Evolutionary conservation across 202 grass and related monocot species (phyloP).

Genomic region (Panicum hallii): DNA sequence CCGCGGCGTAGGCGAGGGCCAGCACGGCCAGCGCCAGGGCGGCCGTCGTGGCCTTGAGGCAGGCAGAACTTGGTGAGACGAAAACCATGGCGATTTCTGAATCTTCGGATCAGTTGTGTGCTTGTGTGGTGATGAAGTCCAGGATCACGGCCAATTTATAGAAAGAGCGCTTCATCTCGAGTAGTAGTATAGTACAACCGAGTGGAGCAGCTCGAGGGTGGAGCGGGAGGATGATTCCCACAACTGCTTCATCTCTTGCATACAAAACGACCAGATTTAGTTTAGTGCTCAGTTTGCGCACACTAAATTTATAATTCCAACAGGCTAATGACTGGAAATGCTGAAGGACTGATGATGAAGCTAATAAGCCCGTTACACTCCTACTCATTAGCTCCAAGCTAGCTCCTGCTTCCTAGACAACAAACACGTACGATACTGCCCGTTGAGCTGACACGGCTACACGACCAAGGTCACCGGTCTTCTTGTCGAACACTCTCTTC

Average conservation of each 20-base stretch:
- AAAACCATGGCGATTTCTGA: background rate
- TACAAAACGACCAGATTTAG: background rate
- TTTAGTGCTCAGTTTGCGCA: background rate
- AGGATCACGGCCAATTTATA: background rate
- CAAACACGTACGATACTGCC: too few species aligned
- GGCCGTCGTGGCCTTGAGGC: background rate
- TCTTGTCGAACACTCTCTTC: too few species aligned
- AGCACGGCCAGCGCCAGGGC: background rate
- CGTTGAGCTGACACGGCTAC: too few species aligned
- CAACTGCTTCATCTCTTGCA: background rate
- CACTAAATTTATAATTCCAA: background rate
- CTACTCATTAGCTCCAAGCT: too few species aligned
- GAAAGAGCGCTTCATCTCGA: background rate
- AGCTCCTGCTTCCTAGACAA: too few species aligned
- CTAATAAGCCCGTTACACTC: too few species aligned
- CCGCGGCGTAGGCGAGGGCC: background rate
- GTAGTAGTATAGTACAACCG: too few species aligned
- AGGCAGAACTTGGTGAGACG: background rate
- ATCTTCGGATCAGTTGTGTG: background rate
- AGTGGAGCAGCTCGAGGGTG: background rate
- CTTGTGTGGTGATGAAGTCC: background rate
- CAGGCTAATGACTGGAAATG: background rate
- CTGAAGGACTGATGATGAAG: background rate
- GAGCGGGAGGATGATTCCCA: background rate
- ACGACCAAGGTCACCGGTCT: too few species aligned